A percentile compares a stretch with the other conserved stretches of the same genome.
Evolutionary conservation across 495 filamentous ascomycete species (phyloP).

Genomic region (Talaromyces borbonicus): DNA sequence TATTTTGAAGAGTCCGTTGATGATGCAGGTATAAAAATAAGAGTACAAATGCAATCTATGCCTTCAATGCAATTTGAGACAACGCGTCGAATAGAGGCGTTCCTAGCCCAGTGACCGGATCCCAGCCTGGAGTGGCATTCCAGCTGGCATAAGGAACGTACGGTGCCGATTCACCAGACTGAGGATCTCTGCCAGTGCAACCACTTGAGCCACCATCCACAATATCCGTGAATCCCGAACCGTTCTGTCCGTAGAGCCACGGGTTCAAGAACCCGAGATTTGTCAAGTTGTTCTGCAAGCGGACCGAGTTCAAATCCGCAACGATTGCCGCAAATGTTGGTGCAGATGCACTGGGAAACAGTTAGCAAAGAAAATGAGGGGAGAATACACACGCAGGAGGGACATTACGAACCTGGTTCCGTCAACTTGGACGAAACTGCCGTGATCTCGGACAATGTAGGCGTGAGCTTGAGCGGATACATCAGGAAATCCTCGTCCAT

Average conservation of each 20-base stretch:
- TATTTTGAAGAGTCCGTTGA: no score
- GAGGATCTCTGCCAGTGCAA: conserved; percentile 30
- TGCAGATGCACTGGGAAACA: conserved; percentile 19
- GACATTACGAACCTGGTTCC: conserved; percentile 37
- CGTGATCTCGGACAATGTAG: conserved; percentile 28
- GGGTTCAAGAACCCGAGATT: conserved; percentile 56
- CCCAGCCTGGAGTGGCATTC: conserved; percentile 48
- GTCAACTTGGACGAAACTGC: conserved; percentile 19
- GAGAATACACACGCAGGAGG: not conserved
- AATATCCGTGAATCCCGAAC: conserved; percentile 47
- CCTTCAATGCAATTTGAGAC: conserved; percentile 11
- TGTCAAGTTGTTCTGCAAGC: conserved; percentile 34
- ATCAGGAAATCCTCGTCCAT: conserved; percentile 66
- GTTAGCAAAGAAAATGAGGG: not conserved
- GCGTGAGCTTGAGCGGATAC: conserved; percentile 43
- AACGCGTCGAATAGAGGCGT: conserved; percentile 22
- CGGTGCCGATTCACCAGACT: conserved; percentile 15
- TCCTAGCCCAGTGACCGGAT: conserved; percentile 27
- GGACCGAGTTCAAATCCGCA: conserved; percentile 49
- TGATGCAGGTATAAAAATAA: no score
- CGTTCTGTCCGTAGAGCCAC: conserved; percentile 44
- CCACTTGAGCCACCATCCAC: conserved; percentile 42
- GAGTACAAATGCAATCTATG: not conserved
- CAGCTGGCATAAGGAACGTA: conserved; percentile 46
- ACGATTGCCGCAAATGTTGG: conserved; percentile 46